phyloP scores from a whole-genome alignment of 495 filamentous ascomycete species.

The Neurospora africana region DNA sequence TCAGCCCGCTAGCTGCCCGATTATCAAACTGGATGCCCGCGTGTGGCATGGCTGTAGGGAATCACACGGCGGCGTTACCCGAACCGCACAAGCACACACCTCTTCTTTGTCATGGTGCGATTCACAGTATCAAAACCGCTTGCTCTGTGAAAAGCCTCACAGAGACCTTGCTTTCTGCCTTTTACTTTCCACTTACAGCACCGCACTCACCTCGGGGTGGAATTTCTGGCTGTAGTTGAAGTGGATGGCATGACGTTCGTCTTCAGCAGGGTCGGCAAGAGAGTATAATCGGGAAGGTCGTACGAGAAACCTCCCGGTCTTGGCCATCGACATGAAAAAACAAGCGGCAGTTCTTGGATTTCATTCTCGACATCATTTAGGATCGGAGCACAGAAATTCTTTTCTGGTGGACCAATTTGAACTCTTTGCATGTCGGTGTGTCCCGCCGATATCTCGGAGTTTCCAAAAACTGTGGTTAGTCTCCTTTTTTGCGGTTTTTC shows the following conservation, averaged over 20 bases:
- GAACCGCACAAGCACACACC: neutral
- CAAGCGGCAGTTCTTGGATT: neutral
- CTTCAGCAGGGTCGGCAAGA: neutral
- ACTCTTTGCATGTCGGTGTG: neutral
- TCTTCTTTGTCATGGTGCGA: neutral
- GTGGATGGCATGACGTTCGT: neutral
- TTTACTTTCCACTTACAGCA: neutral
- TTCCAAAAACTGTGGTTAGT: neutral
- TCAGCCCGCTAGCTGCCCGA: neutral
- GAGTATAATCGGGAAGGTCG: neutral
- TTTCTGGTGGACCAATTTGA: neutral
- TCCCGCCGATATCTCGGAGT: neutral
- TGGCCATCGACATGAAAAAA: neutral
- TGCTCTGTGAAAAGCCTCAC: neutral
- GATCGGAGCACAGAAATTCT: neutral
- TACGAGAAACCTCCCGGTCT: neutral
- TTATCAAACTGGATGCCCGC: neutral
- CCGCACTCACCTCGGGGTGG: neutral
- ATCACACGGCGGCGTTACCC: neutral
- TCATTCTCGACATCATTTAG: neutral
- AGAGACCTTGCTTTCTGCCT: neutral
- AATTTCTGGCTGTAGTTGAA: neutral
- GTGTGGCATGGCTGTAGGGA: neutral
- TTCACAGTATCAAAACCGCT: neutral
- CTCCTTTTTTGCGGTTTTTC: neutral